Conservation (phyloP, 306 rosid genomes). For the Crataegus laevigata region DNA sequence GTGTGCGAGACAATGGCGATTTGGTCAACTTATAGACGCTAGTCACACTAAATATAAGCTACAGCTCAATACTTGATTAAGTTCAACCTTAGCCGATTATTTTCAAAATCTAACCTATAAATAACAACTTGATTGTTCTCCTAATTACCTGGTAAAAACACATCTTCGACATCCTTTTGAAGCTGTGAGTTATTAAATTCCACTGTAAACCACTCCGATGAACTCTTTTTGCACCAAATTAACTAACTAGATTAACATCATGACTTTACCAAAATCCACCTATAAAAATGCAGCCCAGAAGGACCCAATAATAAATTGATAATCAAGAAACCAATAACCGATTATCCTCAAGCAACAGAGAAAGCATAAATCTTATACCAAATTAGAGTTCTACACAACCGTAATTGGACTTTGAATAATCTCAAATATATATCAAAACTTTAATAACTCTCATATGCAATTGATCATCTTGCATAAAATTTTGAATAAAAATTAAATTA, state of each 20-base stretch:
- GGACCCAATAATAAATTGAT: background rate
- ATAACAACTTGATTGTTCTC: background rate
- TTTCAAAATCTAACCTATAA: no score
- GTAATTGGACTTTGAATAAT: no score
- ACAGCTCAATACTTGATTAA: no score
- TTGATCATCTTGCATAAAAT: background rate
- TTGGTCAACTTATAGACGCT: background rate
- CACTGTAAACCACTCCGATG: background rate
- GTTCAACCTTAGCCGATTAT: background rate
- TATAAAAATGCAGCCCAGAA: background rate
- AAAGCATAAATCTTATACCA: background rate
- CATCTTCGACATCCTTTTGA: background rate
- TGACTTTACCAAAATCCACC: background rate
- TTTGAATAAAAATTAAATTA: no score
- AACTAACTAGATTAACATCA: background rate
- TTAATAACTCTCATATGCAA: background rate
- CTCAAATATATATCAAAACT: background rate
- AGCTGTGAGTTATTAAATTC: background rate
- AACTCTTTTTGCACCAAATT: background rate
- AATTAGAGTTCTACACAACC: background rate
- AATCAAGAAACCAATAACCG: background rate
- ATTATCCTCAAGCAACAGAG: background rate
- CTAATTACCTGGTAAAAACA: background rate
- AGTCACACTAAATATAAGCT: no score
- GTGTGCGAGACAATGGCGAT: background rate